A percentile compares a stretch with the other conserved stretches of the same genome.
These are phyloP conservation scores for Kluyveromyces aestuarii DNA, from an alignment of 805 yeast genomes.

Conservation along the genomic window DNA sequence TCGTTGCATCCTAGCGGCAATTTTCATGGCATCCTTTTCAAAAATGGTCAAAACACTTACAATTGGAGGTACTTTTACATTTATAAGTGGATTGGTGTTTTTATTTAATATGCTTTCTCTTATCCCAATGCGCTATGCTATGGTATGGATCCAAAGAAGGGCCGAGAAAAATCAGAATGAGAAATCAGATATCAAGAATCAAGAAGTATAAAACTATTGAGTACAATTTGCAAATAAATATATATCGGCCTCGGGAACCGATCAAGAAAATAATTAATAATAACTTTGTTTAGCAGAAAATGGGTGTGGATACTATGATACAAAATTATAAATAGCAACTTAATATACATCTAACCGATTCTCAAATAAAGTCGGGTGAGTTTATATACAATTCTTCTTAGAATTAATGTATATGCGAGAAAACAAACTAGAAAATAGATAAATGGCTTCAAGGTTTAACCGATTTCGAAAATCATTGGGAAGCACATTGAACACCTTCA, in stretches of 20 bases:
- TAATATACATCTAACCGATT: not conserved
- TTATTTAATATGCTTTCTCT: slow-evolving; percentile 21
- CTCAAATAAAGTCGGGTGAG: not conserved
- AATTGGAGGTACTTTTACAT: slow-evolving; percentile 66
- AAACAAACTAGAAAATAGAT: slow-evolving; percentile 1
- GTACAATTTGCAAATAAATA: no score
- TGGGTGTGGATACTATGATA: not conserved
- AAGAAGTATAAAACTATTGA: no score
- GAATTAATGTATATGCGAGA: not conserved
- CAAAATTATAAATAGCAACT: not conserved
- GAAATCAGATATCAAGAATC: no score
- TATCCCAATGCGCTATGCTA: slow-evolving; percentile 31
- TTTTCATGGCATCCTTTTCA: slow-evolving; percentile 57
- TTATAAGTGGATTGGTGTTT: slow-evolving; percentile 46
- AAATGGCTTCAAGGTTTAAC: not conserved
- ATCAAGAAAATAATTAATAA: no score
- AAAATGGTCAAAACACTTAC: slow-evolving; percentile 50
- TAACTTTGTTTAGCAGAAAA: not conserved
- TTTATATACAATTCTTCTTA: not conserved
- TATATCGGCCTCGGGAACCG: not conserved
- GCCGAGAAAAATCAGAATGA: not conserved
- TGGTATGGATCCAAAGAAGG: slow-evolving; percentile 27
- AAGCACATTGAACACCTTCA: slow-evolving; percentile 64
- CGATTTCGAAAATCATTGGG: slow-evolving; percentile 45
- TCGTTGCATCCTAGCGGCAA: slow-evolving; percentile 62